Evolutionary conservation across 306 rosid genomes (phyloP).

Genomic region (Argentina anserina): DNA sequence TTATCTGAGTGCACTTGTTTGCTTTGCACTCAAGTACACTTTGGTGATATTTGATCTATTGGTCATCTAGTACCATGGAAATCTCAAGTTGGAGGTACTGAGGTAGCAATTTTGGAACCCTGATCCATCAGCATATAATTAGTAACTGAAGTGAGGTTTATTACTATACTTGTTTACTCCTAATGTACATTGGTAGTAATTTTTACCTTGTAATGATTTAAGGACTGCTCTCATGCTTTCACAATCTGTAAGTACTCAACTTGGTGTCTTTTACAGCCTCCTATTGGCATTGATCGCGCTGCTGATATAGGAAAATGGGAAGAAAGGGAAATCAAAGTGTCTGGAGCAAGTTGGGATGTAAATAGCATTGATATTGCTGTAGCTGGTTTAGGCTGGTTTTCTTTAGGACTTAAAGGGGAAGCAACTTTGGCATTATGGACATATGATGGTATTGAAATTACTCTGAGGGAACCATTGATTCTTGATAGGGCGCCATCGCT

Average conservation of each 20-base stretch:
- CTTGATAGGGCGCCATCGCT: conserved; percentile 73
- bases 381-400: conserved; percentile 83
- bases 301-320: conserved; percentile 62
- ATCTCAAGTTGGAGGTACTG: background rate
- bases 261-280: conserved; percentile 56
- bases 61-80: background rate
- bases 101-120: background rate
- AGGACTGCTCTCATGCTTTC: background rate
- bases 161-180: background rate
- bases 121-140: background rate
- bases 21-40: background rate
- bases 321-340: conserved; percentile 64
- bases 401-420: conserved; percentile 82
- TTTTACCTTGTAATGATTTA: background rate
- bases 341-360: conserved; percentile 79
- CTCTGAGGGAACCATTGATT: conserved; percentile 77
- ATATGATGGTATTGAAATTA: conserved; percentile 69
- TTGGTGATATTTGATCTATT: background rate
- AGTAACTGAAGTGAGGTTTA: background rate
- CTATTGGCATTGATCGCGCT: conserved; percentile 51
- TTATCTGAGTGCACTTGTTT: background rate
- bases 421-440: conserved; percentile 68
- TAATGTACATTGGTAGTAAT: background rate
- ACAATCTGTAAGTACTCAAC: background rate
- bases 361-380: conserved; percentile 70